Evolutionary conservation across 83 land plant genomes (phyloP).

Genomic region (Diphasiastrum complanatum): DNA sequence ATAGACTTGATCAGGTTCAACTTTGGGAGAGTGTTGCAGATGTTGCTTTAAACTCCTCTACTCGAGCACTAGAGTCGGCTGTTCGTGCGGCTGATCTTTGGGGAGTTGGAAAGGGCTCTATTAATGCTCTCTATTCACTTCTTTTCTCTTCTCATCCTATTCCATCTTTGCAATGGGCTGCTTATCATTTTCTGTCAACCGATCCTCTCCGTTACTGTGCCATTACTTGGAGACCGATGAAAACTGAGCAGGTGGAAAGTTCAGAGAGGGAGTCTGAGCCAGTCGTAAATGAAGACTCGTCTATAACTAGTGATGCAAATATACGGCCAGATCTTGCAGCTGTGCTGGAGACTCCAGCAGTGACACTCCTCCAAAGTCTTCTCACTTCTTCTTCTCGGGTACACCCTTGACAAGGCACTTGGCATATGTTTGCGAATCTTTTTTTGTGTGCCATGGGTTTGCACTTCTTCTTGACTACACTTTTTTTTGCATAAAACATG

Average conservation of each 20-base stretch:
- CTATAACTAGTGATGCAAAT: slow-evolving; percentile 36
- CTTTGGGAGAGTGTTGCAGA: slow-evolving; percentile 71
- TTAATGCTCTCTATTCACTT: slow-evolving; percentile 67
- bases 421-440: background rate
- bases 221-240: slow-evolving; percentile 32
- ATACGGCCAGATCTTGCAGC: slow-evolving; percentile 62
- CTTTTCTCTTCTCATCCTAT: slow-evolving; percentile 61
- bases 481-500: too few relatives aligned
- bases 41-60: slow-evolving; percentile 42
- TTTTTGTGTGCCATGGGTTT: background rate
- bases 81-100: slow-evolving; percentile 72
- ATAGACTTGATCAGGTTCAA: slow-evolving; percentile 28
- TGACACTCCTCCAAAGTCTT: slow-evolving; percentile 40
- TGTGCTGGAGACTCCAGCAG: slow-evolving; percentile 48
- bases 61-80: slow-evolving; percentile 50
- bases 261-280: slow-evolving; percentile 4
- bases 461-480: too few relatives aligned
- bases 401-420: too few relatives aligned
- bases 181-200: slow-evolving; percentile 59
- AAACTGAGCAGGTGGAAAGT: slow-evolving; percentile 9
- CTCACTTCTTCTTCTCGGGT: slow-evolving; percentile 54
- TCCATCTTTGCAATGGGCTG: slow-evolving; percentile 57
- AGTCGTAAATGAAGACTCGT: slow-evolving; percentile 15
- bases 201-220: slow-evolving; percentile 49
- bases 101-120: slow-evolving; percentile 76